phyloP scores from a whole-genome alignment of 495 filamentous ascomycete species.

The Tuber melanosporum region DNA sequence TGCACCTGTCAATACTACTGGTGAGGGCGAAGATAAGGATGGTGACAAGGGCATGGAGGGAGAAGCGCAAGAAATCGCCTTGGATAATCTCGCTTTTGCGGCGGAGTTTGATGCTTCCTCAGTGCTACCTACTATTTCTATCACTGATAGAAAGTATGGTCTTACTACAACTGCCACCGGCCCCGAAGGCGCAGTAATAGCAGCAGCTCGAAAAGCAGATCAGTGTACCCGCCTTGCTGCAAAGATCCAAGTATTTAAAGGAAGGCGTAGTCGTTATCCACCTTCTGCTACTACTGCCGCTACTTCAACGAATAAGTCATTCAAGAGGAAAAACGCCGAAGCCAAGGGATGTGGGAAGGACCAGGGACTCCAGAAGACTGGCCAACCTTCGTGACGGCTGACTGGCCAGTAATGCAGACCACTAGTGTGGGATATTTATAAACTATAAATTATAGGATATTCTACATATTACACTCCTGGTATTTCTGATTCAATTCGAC shows the following conservation, averaged over 20 bases:
- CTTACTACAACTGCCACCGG: not conserved
- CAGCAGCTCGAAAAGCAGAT: slow-evolving; percentile 51
- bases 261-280: slow-evolving; percentile 46
- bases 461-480: not conserved
- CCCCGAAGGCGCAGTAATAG: slow-evolving; percentile 32
- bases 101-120: slow-evolving; percentile 43
- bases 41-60: not conserved
- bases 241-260: slow-evolving; percentile 73
- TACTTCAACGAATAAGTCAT: not conserved
- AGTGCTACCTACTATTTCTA: slow-evolving; percentile 27
- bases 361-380: not conserved
- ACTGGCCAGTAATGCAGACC: not conserved
- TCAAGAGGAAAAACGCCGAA: not conserved
- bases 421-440: not conserved
- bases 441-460: not conserved
- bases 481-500: not conserved
- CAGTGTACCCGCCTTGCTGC: slow-evolving; percentile 69
- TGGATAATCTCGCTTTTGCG: slow-evolving; percentile 42
- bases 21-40: not conserved
- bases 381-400: not conserved
- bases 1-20: not conserved
- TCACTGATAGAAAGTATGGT: slow-evolving; percentile 34
- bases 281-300: not conserved
- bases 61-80: slow-evolving; percentile 10
- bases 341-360: not conserved